phyloP scores from a whole-genome alignment of 148 eudicot genomes.

The Simmondsia chinensis region DNA sequence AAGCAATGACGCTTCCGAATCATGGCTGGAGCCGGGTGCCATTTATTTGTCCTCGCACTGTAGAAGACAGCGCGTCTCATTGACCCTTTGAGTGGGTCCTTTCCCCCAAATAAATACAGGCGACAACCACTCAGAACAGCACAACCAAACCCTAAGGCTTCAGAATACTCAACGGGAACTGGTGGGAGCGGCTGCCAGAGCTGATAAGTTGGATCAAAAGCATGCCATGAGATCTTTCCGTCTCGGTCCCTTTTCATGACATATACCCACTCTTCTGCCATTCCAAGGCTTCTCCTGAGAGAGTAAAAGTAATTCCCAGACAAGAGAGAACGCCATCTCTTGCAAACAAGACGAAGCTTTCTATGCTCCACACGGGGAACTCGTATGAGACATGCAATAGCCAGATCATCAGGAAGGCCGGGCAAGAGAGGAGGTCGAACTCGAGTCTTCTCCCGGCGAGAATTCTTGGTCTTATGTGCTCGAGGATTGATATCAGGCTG shows the following conservation, averaged over 20 bases:
- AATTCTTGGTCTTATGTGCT: constrained; percentile 61
- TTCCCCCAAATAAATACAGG: constrained; percentile 76
- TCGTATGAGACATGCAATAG: constrained; percentile 83
- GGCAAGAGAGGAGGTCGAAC: constrained; percentile 80
- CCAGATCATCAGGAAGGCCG: constrained; percentile 92
- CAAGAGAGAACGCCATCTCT: constrained; percentile 67
- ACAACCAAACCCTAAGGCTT: constrained; percentile 86
- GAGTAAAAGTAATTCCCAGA: constrained; percentile 80
- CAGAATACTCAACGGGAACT: constrained; percentile 75
- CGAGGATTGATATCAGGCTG: constrained; percentile 83
- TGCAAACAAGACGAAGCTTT: constrained; percentile 81
- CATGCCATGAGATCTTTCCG: constrained; percentile 85
- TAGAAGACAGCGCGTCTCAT: constrained; percentile 75
- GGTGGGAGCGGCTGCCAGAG: constrained; percentile 96
- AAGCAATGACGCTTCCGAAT: constrained; percentile 74
- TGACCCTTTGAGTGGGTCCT: constrained; percentile 67
- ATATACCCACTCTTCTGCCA: constrained; percentile 93
- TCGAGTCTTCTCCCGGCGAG: constrained; percentile 59
- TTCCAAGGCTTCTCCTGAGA: constrained; percentile 61
- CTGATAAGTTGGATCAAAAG: constrained; percentile 82
- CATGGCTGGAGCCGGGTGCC: constrained; percentile 85
- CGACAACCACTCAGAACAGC: constrained; percentile 86
- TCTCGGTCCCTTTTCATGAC: constrained; percentile 87
- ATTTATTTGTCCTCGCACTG: constrained; percentile 78
- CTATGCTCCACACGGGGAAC: constrained; percentile 84